Conservation (phyloP, 2,329 filamentous ascomycete genomes). For the Spiromastix sp. region DNA sequence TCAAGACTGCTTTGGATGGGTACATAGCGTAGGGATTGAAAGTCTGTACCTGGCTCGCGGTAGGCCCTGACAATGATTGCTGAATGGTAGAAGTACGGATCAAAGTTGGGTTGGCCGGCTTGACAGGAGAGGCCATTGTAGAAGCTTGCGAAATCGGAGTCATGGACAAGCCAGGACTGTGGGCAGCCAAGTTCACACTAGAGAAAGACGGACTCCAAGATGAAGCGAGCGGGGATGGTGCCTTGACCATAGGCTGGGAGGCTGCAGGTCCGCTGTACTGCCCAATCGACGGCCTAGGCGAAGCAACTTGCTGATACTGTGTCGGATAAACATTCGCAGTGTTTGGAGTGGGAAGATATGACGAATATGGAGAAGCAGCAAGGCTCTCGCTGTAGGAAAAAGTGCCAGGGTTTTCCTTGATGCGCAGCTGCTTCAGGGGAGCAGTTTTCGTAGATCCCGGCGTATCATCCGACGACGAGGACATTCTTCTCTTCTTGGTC, state of each 20-base stretch:
- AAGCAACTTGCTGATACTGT: conserved; percentile 26
- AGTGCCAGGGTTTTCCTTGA: conserved; percentile 40
- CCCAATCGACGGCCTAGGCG: conserved; percentile 31
- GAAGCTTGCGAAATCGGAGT: conserved; percentile 25
- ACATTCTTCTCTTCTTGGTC: conserved; percentile 49
- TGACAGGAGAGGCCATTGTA: conserved; percentile 37
- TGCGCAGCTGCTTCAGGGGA: conserved; percentile 37
- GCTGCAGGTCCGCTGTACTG: conserved; percentile 33
- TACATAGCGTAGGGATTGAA: conserved; percentile 77
- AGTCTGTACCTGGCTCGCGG: conserved; percentile 36
- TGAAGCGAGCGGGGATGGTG: conserved; percentile 38
- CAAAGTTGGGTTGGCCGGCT: conserved; percentile 45
- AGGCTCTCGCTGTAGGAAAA: conserved; percentile 44
- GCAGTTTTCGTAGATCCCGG: conserved; percentile 40
- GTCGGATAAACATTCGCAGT: conserved; percentile 30
- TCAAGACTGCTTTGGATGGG: conserved; percentile 72
- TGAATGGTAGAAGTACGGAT: conserved; percentile 59
- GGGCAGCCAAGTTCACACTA: conserved; percentile 33
- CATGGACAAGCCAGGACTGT: conserved; percentile 34
- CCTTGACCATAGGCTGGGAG: conserved; percentile 35
- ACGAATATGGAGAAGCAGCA: conserved; percentile 38
- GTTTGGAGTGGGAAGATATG: conserved; percentile 41
- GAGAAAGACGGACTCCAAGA: conserved; percentile 40
- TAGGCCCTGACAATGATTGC: conserved; percentile 28
- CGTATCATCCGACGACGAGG: conserved; percentile 38